These are phyloP conservation scores for Trichosporon sp. DNA, from an alignment of 1,284 basidiomycete genomes.

Conservation along the genomic window DNA sequence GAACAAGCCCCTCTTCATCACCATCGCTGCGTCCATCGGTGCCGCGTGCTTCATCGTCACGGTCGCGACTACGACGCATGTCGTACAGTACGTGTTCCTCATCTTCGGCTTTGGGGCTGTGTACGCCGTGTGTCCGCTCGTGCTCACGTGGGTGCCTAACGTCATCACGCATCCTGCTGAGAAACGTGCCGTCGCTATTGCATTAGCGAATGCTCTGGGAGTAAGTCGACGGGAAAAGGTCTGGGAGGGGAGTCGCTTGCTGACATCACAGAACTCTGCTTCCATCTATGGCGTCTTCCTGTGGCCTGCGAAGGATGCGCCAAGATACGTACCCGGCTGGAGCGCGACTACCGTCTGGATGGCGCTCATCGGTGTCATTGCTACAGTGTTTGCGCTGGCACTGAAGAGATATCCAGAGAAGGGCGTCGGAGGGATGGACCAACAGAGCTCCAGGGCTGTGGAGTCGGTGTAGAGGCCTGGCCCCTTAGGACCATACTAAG, in stretches of 20 bases:
- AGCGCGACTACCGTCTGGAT: slow-evolving; percentile 55
- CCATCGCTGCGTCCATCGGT: slow-evolving; percentile 44
- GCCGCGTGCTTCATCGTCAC: slow-evolving; percentile 57
- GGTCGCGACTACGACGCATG: slow-evolving; percentile 49
- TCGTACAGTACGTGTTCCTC: slow-evolving; percentile 59
- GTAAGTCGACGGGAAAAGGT: neutral
- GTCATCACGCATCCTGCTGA: slow-evolving; percentile 53
- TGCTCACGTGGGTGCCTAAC: slow-evolving; percentile 57
- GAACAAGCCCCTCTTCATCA: slow-evolving; percentile 56
- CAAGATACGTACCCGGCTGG: slow-evolving; percentile 58
- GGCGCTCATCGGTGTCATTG: slow-evolving; percentile 49
- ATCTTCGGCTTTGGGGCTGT: slow-evolving; percentile 59
- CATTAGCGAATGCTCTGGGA: slow-evolving; percentile 55
- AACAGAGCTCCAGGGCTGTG: no score
- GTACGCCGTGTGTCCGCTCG: slow-evolving; percentile 58
- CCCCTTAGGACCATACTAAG: no score
- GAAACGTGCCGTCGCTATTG: slow-evolving; percentile 57
- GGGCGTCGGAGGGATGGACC: neutral
- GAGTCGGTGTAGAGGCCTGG: no score
- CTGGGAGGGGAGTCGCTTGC: neutral
- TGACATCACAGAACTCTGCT: slow-evolving; percentile 37
- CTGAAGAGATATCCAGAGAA: slow-evolving; percentile 52
- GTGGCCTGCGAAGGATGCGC: slow-evolving; percentile 57
- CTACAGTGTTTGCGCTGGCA: slow-evolving; percentile 52
- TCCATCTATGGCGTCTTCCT: slow-evolving; percentile 60